Percentiles rank a stretch among this genome's conserved stretches.
Evolutionary conservation across 2,329 filamentous ascomycete genomes (phyloP).

Genomic region (Arthrocladium fulminans): DNA sequence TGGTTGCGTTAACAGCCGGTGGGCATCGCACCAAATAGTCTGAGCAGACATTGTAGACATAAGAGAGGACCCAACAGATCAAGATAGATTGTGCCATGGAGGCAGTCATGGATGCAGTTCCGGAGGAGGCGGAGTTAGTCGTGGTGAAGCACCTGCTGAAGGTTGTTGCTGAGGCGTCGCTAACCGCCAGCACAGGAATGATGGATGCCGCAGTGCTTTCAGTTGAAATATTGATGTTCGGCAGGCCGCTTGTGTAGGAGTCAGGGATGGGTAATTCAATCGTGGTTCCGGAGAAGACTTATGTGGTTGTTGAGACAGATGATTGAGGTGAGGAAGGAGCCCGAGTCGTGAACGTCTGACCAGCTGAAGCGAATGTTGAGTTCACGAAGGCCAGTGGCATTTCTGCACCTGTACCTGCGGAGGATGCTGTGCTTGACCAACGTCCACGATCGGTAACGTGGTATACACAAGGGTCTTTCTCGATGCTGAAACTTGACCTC

Average conservation of each 20-base stretch:
- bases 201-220: not conserved
- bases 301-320: conserved; percentile 1
- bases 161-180: not conserved
- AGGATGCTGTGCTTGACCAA: not conserved
- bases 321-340: not conserved
- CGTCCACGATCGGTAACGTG: too few relatives aligned
- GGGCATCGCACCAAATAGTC: not conserved
- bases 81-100: not conserved
- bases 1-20: not conserved
- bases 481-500: too few relatives aligned
- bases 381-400: not conserved
- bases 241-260: not conserved
- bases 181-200: not conserved
- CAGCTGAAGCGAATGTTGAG: conserved; percentile 4
- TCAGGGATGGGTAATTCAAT: conserved; percentile 4
- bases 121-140: not conserved
- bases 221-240: not conserved
- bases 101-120: not conserved
- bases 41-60: not conserved
- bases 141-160: conserved; percentile 6
- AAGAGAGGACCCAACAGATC: conserved; percentile 1
- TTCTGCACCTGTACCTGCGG: not conserved
- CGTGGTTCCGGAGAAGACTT: not conserved
- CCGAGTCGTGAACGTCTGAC: not conserved
- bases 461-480: not conserved